Conservation (phyloP, 2,329 filamentous ascomycete species). For the Ophiostoma ulmi region DNA sequence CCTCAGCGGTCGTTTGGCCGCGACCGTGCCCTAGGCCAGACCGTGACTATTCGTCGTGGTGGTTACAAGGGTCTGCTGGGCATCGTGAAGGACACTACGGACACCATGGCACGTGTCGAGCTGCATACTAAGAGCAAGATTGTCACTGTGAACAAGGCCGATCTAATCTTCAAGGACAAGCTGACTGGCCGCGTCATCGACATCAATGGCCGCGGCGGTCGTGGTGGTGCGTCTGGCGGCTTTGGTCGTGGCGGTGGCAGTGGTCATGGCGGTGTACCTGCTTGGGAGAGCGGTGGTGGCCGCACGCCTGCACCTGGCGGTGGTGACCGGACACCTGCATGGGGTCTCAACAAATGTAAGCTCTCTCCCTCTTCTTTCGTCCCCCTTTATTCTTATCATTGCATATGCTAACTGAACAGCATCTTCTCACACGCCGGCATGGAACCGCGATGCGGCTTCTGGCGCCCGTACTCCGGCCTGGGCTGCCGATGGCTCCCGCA, state of each 20-base stretch:
- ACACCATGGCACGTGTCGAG: slow-evolving; percentile 80
- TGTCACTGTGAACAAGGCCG: slow-evolving; percentile 74
- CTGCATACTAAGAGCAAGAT: slow-evolving; percentile 92
- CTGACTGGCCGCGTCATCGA: slow-evolving; percentile 74
- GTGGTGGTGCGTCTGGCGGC: slow-evolving; percentile 33
- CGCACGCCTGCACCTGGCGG: slow-evolving; percentile 61
- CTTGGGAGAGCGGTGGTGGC: slow-evolving; percentile 61
- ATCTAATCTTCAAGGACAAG: slow-evolving; percentile 80
- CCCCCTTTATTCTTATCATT: not conserved
- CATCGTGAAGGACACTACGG: slow-evolving; percentile 92
- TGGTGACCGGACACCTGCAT: slow-evolving; percentile 68
- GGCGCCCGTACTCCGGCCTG: slow-evolving; percentile 66
- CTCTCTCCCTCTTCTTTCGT: slow-evolving; percentile 27
- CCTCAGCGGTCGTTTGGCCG: slow-evolving; percentile 74
- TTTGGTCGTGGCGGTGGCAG: slow-evolving; percentile 30
- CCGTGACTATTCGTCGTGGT: slow-evolving; percentile 80
- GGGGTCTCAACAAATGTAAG: slow-evolving; percentile 63
- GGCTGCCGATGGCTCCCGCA: slow-evolving; percentile 58
- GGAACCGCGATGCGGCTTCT: slow-evolving; percentile 50
- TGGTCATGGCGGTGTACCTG: slow-evolving; percentile 33
- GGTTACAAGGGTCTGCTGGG: slow-evolving; percentile 89
- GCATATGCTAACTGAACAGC: slow-evolving; percentile 40
- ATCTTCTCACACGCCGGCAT: slow-evolving; percentile 57
- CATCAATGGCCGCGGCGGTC: slow-evolving; percentile 47
- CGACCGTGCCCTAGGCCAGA: slow-evolving; percentile 84